Conservation (phyloP, 2,329 filamentous ascomycete genomes). For the Monilinia fructigena region DNA sequence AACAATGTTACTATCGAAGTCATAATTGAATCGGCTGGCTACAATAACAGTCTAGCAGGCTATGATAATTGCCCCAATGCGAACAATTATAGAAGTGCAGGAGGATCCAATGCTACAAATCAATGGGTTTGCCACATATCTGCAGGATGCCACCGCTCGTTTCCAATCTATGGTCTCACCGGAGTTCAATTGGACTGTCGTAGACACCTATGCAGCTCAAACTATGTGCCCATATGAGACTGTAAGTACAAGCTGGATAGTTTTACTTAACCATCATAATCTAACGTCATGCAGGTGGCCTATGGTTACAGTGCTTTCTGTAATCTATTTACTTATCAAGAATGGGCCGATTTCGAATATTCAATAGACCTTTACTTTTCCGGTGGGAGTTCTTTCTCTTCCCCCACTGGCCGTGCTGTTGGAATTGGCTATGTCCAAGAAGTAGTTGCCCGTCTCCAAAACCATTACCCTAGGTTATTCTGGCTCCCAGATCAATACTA, state of each 20-base stretch:
- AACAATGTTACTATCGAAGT: slow-evolving; percentile 70
- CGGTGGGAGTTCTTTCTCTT: slow-evolving; percentile 45
- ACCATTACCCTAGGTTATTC: slow-evolving; percentile 61
- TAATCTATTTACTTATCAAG: slow-evolving; percentile 69
- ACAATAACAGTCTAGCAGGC: slow-evolving; percentile 71
- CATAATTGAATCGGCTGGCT: slow-evolving; percentile 61
- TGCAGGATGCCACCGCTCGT: slow-evolving; percentile 60
- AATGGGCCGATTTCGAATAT: slow-evolving; percentile 74
- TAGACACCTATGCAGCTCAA: slow-evolving; percentile 66
- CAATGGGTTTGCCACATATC: slow-evolving; percentile 65
- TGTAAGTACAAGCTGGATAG: slow-evolving; percentile 35
- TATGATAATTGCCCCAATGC: slow-evolving; percentile 66
- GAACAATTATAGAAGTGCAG: slow-evolving; percentile 45
- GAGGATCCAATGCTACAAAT: slow-evolving; percentile 53
- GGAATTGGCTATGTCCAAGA: slow-evolving; percentile 74
- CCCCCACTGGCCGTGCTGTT: slow-evolving; percentile 55
- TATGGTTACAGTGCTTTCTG: slow-evolving; percentile 75
- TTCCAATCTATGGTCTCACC: slow-evolving; percentile 53
- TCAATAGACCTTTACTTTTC: slow-evolving; percentile 65
- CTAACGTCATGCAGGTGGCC: slow-evolving; percentile 50
- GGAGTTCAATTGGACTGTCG: slow-evolving; percentile 61
- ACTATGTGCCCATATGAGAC: slow-evolving; percentile 76
- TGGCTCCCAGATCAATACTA: slow-evolving; percentile 64
- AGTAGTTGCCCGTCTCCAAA: slow-evolving; percentile 66
- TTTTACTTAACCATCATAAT: not conserved